Conservation (phyloP, 345 rosid species). For the Eucalyptus polyanthemos region DNA sequence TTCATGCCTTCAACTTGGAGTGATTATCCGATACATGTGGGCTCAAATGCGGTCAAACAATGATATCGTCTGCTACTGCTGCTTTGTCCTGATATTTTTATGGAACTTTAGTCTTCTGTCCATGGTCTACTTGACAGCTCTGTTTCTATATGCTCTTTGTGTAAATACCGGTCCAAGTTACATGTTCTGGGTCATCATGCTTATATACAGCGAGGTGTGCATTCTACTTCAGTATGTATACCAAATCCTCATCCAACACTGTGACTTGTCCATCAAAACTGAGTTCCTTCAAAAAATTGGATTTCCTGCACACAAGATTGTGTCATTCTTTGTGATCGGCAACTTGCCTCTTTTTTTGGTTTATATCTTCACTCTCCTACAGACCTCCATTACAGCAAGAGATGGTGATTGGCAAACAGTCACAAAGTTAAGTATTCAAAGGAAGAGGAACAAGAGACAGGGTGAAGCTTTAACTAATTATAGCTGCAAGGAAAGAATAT, state of each 20-base stretch:
- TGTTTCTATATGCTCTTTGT: slow-evolving; percentile 27
- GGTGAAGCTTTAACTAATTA: background rate
- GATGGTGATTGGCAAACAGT: slow-evolving; percentile 8
- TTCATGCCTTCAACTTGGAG: slow-evolving; percentile 8
- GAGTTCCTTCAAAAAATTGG: slow-evolving; percentile 20
- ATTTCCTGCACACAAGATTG: slow-evolving; percentile 19
- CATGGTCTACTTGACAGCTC: slow-evolving; percentile 25
- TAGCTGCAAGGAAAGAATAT: background rate
- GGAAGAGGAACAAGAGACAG: background rate
- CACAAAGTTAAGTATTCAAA: background rate
- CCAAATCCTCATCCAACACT: slow-evolving; percentile 29
- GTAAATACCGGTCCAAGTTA: slow-evolving; percentile 19
- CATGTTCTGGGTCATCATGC: slow-evolving; percentile 28
- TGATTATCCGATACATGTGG: slow-evolving; percentile 22
- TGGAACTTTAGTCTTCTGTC: slow-evolving; percentile 37
- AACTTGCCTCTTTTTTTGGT: slow-evolving; percentile 25
- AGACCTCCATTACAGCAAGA: slow-evolving; percentile 16
- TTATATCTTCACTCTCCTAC: slow-evolving; percentile 27
- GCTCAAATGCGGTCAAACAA: slow-evolving; percentile 24
- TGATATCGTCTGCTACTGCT: slow-evolving; percentile 30
- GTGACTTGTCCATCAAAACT: slow-evolving; percentile 2
- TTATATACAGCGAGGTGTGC: slow-evolving; percentile 25
- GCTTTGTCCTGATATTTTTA: slow-evolving; percentile 23
- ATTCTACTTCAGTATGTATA: slow-evolving; percentile 24
- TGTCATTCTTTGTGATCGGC: slow-evolving; percentile 19